Base-by-base conservation (phyloP, 106 monocot genomes). In the Posidonia australis region DNA sequence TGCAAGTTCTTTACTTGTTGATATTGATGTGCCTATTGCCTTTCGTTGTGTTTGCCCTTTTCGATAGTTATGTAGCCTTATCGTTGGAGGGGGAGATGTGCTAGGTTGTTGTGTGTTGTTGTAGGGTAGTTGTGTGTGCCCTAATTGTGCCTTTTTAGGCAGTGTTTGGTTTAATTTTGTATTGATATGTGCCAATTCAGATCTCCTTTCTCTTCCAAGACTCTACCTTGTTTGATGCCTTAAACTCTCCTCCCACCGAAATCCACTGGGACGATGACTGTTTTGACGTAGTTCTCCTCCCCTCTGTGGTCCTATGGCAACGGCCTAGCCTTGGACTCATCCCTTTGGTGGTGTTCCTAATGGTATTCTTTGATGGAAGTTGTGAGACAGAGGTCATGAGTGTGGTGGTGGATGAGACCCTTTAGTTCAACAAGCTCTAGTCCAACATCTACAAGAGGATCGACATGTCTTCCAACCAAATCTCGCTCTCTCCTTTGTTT, bases 401-500 rank as follows among this genome's bases (percentile, higher is more conserved):
- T 14, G 60, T 70, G 22, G 11, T 46, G n/a, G 28, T 70, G 14
- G 59, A 60, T 43, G 45, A 21, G 26, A 22, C 47, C 5, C 10
- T 36, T 23, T 25, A 11, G 22, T 71, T 71, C 71, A 28, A 41
- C 12, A 48, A 18, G 62, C 49, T 71, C 20, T 29, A 32, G 17
- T 28, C 59, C 21, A 17, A 20, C 1, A 49, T 62, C 7, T 2
- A 31, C 48, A 44, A 52, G 12, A 47, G 10, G 60, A 59, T 71
- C 51, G 71, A 61, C 46, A 41, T 52, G 10, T 14, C 30, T 13
- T 48, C 60, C 26, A 18, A 62, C 41, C 71, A 71, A 61, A 71
- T 71, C 62, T 46, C 62, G 9, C n/a, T n/a, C 49, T 71, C 47
- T 62, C 31, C 21, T 61, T 71, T 49, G 47, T 62, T 18, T 61